phyloP scores from a whole-genome alignment of 345 rosid genomes.

The Triadica sebifera region DNA sequence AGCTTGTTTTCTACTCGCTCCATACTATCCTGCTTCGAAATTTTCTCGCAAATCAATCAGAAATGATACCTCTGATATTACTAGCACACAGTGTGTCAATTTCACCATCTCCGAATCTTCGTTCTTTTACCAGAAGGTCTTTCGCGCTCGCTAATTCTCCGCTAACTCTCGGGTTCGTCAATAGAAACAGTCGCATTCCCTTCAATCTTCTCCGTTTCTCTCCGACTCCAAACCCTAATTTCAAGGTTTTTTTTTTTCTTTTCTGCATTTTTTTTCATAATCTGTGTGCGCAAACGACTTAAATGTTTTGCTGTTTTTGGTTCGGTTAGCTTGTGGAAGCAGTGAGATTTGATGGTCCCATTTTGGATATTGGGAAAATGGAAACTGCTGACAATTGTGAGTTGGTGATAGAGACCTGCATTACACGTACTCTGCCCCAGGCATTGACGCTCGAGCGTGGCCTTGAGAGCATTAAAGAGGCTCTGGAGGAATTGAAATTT shows the following conservation, averaged over 20 bases:
- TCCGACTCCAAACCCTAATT: background rate
- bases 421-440: conserved; percentile 68
- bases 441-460: conserved; percentile 80
- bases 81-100: background rate
- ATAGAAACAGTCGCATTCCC: conserved; percentile 9
- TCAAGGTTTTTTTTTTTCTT: conserved; percentile 12
- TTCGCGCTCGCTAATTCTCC: conserved; percentile 9
- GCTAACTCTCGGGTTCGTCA: conserved; percentile 16
- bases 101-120: background rate
- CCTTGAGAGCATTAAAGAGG: conserved; percentile 50
- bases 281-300: background rate
- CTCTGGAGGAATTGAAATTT: conserved; percentile 54
- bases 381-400: conserved; percentile 46
- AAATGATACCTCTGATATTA: conserved; percentile 4
- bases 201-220: conserved; percentile 4
- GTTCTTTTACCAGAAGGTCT: background rate
- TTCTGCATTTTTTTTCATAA: background rate
- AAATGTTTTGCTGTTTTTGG: background rate
- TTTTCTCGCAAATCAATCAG: background rate
- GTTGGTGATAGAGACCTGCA: conserved; percentile 56
- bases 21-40: background rate
- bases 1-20: too few relatives aligned
- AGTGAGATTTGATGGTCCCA: conserved; percentile 58
- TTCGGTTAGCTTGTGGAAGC: conserved; percentile 40
- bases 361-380: conserved; percentile 32